Percentiles rank a stretch among this genome's conserved stretches.
These are phyloP conservation scores for Coemansia sp. DNA, from an alignment of 371 early-diverging fungal species.

Conservation along the genomic window DNA sequence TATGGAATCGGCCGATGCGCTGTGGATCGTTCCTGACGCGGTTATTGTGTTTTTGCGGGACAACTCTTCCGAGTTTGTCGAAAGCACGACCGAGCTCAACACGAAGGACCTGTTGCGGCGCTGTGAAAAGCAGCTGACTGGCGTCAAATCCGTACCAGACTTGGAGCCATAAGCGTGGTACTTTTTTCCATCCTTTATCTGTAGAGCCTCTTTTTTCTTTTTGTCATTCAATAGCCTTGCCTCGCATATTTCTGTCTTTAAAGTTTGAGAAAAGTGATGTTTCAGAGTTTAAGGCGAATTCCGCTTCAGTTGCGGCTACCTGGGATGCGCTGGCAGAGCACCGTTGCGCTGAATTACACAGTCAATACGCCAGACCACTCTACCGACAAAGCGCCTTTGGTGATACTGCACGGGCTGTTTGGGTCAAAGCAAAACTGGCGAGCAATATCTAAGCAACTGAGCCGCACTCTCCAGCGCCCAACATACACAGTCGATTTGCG, in stretches of 20 bases:
- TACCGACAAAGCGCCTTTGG: constrained; percentile 52
- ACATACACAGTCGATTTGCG: constrained; percentile 81
- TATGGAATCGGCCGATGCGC: constrained; percentile 69
- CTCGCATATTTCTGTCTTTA: too few relatives aligned
- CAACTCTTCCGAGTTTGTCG: constrained; percentile 42
- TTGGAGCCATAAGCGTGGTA: background rate
- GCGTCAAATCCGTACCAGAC: background rate
- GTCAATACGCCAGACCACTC: constrained; percentile 9
- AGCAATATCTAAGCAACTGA: constrained; percentile 74
- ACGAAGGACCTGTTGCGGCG: constrained; percentile 47
- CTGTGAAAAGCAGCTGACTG: constrained; percentile 35
- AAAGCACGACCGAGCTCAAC: constrained; percentile 42
- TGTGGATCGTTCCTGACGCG: constrained; percentile 70
- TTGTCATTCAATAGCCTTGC: background rate
- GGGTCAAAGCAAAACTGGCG: constrained; percentile 95
- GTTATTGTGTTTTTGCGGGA: constrained; percentile 61
- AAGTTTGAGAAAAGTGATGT: background rate
- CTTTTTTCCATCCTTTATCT: background rate
- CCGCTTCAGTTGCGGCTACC: background rate
- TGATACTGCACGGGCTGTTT: constrained; percentile 89
- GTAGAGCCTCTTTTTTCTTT: background rate
- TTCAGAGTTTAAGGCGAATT: background rate
- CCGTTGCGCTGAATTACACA: constrained; percentile 27
- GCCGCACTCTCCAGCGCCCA: constrained; percentile 58
- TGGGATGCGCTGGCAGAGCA: constrained; percentile 14